Base-by-base conservation (phyloP, 768 basidiomycete genomes). In the Calvatia gigantea region DNA sequence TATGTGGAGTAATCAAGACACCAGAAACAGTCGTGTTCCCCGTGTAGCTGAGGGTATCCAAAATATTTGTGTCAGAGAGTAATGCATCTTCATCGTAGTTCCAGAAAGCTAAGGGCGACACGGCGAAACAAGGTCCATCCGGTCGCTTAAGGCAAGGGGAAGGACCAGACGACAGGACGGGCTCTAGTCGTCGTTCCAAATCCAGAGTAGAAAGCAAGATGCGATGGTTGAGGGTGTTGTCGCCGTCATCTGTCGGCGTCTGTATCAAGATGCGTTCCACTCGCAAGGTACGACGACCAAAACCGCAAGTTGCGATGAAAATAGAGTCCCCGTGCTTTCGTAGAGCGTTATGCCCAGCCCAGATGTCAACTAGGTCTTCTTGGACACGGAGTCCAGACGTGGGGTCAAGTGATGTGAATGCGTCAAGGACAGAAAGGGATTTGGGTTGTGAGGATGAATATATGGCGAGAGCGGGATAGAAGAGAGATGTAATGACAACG, bases 381-480 rank as follows among this genome's bases (percentile, higher is more conserved):
- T 83, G 81, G 14, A 77, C 79, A 47, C 79, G 73, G 46, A 80
- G 75, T 17, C 77, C 78, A 4, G 84, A 78, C 45, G 76, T 73
- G 50, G 78, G 72, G 60, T 78, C 79, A 33, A 77, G 75, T 1
- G 81, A 76, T 28, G 80, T 73, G 61, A 89, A 80, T 25, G 81
- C 76, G 62, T 86, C 81, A 54, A 91, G 77, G n/a, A 88, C 78
- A 58, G 77, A 83, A 61, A 76, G 78, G 48, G 76, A 87, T 68
- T 82, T 81, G 0, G 83, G 81, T 56, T 84, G 81, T 0, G 89
- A 85, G 1, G 89, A 86, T 21, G 85, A 85, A 67, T 94, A 93
- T 55, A 90, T 79, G 47, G 89, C 84, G 48, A 95, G 80, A 17
- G 93, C 93, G n/a, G 93, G 93, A 61, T 92, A 94, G 65, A 93